These are phyloP conservation scores for Actinidia chinensis DNA, from an alignment of 179 eudicot species.

Conservation along the genomic window DNA sequence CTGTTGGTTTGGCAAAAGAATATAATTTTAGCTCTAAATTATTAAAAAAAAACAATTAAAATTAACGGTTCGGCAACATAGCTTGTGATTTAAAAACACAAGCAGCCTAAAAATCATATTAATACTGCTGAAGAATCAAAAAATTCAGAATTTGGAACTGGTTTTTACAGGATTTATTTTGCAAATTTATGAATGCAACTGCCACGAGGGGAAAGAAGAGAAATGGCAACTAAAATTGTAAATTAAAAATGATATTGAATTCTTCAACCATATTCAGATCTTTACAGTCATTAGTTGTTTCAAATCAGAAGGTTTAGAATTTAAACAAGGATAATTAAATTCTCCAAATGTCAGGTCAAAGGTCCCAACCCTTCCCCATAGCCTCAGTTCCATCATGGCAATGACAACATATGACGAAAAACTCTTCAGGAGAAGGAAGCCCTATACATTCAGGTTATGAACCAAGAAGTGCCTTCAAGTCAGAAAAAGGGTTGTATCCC, in stretches of 20 bases:
- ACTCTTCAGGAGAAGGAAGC: neutral
- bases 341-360: neutral
- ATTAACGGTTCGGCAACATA: no score
- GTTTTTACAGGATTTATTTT: neutral
- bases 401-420: neutral
- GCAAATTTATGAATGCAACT: neutral
- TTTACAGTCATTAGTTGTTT: neutral
- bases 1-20: slow-evolving; percentile 75
- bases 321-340: neutral
- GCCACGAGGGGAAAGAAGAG: neutral
- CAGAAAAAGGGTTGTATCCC: neutral
- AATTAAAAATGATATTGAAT: neutral
- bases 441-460: neutral
- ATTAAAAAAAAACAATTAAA: slow-evolving; percentile 29
- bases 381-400: neutral
- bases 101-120: neutral
- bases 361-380: neutral
- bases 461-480: neutral
- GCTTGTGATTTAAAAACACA: no score
- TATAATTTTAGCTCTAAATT: slow-evolving; percentile 94
- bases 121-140: neutral
- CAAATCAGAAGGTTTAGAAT: neutral
- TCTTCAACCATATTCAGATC: neutral
- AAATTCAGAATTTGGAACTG: no score
- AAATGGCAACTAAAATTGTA: neutral